Evolutionary conservation across 495 filamentous ascomycete species (phyloP).

Genomic region (Xylaria cubensis): DNA sequence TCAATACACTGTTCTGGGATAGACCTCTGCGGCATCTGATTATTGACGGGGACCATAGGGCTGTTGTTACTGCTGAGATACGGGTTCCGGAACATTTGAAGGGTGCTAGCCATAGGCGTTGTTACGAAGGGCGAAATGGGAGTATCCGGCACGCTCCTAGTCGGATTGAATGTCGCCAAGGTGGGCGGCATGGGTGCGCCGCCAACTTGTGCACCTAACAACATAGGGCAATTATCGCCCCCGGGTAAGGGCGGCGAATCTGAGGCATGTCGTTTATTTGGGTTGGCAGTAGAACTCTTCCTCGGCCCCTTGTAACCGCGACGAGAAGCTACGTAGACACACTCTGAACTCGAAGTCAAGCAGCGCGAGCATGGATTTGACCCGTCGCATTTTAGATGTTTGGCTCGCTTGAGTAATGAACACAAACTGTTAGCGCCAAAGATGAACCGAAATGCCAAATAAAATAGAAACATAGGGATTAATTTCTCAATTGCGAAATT

Average conservation of each 20-base stretch:
- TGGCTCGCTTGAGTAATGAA: slow-evolving; percentile 46
- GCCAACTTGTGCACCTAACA: slow-evolving; percentile 45
- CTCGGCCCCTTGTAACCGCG: slow-evolving; percentile 59
- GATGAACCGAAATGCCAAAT: neutral
- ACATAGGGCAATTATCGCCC: slow-evolving; percentile 53
- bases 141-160: slow-evolving; percentile 47
- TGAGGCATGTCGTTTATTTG: slow-evolving; percentile 58
- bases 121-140: slow-evolving; percentile 46
- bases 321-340: slow-evolving; percentile 57
- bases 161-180: slow-evolving; percentile 45
- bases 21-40: slow-evolving; percentile 41
- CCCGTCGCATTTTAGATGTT: slow-evolving; percentile 60
- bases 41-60: slow-evolving; percentile 37
- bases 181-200: slow-evolving; percentile 33
- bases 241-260: slow-evolving; percentile 49
- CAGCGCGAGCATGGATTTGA: slow-evolving; percentile 54
- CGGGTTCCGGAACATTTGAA: slow-evolving; percentile 46
- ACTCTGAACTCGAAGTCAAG: slow-evolving; percentile 47
- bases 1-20: slow-evolving; percentile 60
- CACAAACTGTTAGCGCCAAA: slow-evolving; percentile 26
- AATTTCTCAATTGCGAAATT: neutral
- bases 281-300: slow-evolving; percentile 51
- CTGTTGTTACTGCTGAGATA: slow-evolving; percentile 43
- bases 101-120: slow-evolving; percentile 38
- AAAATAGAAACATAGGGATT: slow-evolving; percentile 4